Evolutionary conservation across 352 stramenopile species (phyloP).

Genomic region (Phytophthora kernoviae): DNA sequence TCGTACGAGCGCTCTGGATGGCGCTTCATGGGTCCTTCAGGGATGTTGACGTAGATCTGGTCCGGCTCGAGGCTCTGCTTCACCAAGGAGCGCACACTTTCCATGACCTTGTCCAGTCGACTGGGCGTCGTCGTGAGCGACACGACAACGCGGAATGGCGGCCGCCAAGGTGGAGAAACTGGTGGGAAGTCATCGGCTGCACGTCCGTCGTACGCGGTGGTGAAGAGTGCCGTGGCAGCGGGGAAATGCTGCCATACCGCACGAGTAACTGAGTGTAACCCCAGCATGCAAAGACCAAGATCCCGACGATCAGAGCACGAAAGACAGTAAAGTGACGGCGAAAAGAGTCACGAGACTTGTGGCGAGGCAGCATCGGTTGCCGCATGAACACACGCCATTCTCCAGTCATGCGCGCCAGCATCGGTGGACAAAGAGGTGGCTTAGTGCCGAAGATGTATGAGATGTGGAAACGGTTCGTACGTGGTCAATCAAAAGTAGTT

Average conservation of each 20-base stretch:
- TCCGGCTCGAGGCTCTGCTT: constrained; percentile 66
- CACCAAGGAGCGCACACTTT: constrained; percentile 67
- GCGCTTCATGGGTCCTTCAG: constrained; percentile 72
- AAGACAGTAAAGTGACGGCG: constrained; percentile 49
- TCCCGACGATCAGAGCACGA: constrained; percentile 31
- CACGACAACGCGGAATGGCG: constrained; percentile 78
- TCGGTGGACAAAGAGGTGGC: constrained; percentile 7
- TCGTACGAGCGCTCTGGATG: constrained; percentile 79
- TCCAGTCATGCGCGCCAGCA: constrained; percentile 23
- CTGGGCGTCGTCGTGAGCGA: constrained; percentile 80
- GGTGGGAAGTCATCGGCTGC: constrained; percentile 46
- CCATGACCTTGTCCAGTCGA: constrained; percentile 77
- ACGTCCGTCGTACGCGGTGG: constrained; percentile 57
- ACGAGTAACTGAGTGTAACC: constrained; percentile 70
- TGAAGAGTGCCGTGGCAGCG: constrained; percentile 67
- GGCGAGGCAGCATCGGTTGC: constrained; percentile 61
- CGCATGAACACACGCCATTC: constrained; percentile 62
- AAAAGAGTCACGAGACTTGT: constrained; percentile 38
- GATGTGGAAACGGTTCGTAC: too few species aligned
- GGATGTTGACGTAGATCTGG: constrained; percentile 84
- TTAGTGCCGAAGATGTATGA: too few species aligned
- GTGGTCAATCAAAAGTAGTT: too few species aligned
- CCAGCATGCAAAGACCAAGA: constrained; percentile 40
- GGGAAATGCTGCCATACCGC: constrained; percentile 83
- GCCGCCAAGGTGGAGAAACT: constrained; percentile 54